Evolutionary conservation across 352 stramenopile genomes (phyloP), one percentile per base, ranked within the genome.

Genomic region (Blastocystis sp.): DNA sequence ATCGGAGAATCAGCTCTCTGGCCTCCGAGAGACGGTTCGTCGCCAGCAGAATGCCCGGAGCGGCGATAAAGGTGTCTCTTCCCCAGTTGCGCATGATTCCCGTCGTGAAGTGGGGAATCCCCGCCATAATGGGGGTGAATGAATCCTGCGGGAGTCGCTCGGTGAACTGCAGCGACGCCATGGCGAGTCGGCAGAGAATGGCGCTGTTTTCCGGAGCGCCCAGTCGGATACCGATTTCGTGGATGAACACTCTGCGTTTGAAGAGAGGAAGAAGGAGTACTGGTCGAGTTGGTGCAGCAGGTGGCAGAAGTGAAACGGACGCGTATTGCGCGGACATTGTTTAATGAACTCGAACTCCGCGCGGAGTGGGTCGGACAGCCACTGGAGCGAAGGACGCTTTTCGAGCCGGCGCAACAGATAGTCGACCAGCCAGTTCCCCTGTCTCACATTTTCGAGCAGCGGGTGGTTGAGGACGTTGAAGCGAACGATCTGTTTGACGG

Each of bases 31-130:
- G 87, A 44, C 81, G 69, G 21, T 81, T 49, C 18, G 64, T 87
- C 0, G 42, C 21, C 38, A 88, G 54, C 9, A 88, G 40, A 18
- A 87, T 40, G 4, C 86, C 86, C 18, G 64, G 42, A 32, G 87
- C 72, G n/a, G 81, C 48, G n/a, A 88, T 88, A 73, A 88, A 88
- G 7, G 86, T 88, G 38, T 88, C 86, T 63, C 86, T 8, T 27
- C 86, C 86, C 86, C 86, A 88, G 64, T 76, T 64, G 1, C 86
- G 38, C 86, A 88, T 88, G 84, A 88, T 78, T 42, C 86, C 86
- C n/a, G 34, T 48, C 29, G 59, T 65, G 40, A 88, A 88, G 42
- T 87, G 72, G 21, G 56, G 53, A 27, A 88, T 29, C 18, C 86
- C 86, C 0, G 86, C 86, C 9, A 24, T 24, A 9, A 87, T 72